Conservation (phyloP, 2,329 filamentous ascomycete genomes). For the Aspergillus brasiliensis region DNA sequence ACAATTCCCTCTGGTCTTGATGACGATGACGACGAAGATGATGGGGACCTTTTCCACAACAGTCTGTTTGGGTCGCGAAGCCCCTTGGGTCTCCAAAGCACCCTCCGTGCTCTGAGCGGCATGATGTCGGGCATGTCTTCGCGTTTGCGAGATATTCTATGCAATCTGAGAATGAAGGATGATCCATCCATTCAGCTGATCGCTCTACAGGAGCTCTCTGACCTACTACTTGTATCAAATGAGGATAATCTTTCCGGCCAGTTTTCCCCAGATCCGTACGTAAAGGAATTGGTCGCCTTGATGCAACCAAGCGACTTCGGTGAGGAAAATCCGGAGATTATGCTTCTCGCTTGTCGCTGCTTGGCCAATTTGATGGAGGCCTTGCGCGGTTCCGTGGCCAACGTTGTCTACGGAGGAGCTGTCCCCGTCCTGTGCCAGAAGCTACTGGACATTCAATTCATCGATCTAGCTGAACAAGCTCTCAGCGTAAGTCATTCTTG, state of each 20-base stretch:
- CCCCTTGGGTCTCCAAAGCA: conserved; percentile 71
- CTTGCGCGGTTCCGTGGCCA: conserved; percentile 85
- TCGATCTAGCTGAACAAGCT: conserved; percentile 95
- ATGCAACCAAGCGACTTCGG: conserved; percentile 89
- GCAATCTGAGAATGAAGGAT: conserved; percentile 77
- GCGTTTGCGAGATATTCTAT: conserved; percentile 75
- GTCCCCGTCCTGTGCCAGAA: conserved; percentile 95
- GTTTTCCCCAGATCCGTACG: conserved; percentile 90
- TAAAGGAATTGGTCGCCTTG: conserved; percentile 87
- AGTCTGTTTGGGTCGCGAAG: conserved; percentile 67
- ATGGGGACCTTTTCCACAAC: conserved; percentile 62
- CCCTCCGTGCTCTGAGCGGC: conserved; percentile 81
- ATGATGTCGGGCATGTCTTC: conserved; percentile 86
- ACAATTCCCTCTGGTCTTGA: conserved; percentile 55
- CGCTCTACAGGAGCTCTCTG: conserved; percentile 88
- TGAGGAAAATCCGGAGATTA: conserved; percentile 93
- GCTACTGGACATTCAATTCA: conserved; percentile 92
- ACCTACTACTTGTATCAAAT: conserved; percentile 90
- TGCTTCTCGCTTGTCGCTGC: conserved; percentile 93
- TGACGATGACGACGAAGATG: conserved; percentile 59
- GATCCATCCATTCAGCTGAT: conserved; percentile 87
- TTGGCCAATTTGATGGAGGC: conserved; percentile 98
- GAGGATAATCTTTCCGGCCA: conserved; percentile 95
- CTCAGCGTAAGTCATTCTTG: conserved; percentile 63
- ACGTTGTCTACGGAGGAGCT: conserved; percentile 95